Percentiles rank a stretch among this genome's conserved stretches.
phyloP scores from a whole-genome alignment of 768 basidiomycete genomes.

The Agrocybe praecox region DNA sequence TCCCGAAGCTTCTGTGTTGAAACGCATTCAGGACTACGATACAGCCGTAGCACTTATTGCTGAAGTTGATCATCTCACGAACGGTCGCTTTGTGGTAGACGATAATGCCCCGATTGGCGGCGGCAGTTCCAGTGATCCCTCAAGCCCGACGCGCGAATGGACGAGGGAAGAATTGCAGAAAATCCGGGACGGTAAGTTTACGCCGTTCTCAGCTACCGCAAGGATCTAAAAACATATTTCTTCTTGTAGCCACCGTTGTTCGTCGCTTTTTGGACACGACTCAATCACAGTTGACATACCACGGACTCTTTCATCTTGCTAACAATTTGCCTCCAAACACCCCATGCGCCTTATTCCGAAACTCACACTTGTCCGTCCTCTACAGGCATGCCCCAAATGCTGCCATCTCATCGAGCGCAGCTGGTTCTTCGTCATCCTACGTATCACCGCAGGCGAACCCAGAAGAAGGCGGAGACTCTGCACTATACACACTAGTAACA shows the following conservation, averaged over 20 bases:
- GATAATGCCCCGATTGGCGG: constrained; percentile 24
- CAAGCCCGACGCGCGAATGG: constrained; percentile 33
- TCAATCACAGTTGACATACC: constrained; percentile 84
- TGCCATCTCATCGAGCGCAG: background rate
- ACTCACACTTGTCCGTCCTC: constrained; percentile 86
- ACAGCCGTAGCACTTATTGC: constrained; percentile 73
- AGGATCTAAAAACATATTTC: background rate
- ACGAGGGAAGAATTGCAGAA: constrained; percentile 60
- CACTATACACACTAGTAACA: constrained; percentile 83
- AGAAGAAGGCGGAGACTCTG: constrained; percentile 29
- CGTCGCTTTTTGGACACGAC: constrained; percentile 71
- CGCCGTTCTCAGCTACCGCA: background rate
- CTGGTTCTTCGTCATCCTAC: background rate
- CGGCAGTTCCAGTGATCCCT: constrained; percentile 13
- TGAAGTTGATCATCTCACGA: constrained; percentile 75
- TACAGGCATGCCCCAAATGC: constrained; percentile 52
- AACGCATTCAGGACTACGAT: constrained; percentile 68
- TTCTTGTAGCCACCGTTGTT: constrained; percentile 59
- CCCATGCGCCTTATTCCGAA: constrained; percentile 88
- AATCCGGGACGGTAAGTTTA: constrained; percentile 66
- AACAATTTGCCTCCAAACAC: constrained; percentile 54
- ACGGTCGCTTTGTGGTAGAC: constrained; percentile 57
- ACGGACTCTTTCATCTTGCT: constrained; percentile 83
- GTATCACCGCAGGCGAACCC: background rate
- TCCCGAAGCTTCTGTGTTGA: constrained; percentile 56